Conservation (phyloP, 805 yeast genomes). For the Cyberlindnera galapagoensis region DNA sequence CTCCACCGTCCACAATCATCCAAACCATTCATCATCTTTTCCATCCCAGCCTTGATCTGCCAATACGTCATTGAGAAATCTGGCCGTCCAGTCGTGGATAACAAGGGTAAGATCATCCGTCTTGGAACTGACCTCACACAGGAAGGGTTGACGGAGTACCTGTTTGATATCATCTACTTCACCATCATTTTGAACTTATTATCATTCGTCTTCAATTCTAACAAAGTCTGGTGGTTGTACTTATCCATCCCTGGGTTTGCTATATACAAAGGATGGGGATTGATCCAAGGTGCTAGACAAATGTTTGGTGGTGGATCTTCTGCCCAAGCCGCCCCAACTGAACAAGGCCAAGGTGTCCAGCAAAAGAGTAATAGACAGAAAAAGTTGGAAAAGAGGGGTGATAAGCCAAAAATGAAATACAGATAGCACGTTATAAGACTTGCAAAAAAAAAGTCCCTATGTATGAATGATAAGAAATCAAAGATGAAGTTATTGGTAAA, state of each 20-base stretch:
- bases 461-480: too few species aligned
- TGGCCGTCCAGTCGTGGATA: slow-evolving; percentile 43
- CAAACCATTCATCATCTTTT: slow-evolving; percentile 23
- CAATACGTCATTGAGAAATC: slow-evolving; percentile 39
- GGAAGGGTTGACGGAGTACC: slow-evolving; percentile 45
- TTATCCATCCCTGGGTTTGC: slow-evolving; percentile 39
- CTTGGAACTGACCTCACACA: slow-evolving; percentile 45
- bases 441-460: too few species aligned
- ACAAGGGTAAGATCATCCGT: slow-evolving; percentile 29
- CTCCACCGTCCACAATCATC: slow-evolving; percentile 31
- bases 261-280: slow-evolving; percentile 35
- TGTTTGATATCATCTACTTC: slow-evolving; percentile 48
- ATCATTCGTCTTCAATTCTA: slow-evolving; percentile 37
- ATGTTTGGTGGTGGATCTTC: slow-evolving; percentile 19
- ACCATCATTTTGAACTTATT: slow-evolving; percentile 44
- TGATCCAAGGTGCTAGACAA: slow-evolving; percentile 24
- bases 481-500: too few species aligned
- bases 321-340: slow-evolving; percentile 1
- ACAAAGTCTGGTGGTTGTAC: slow-evolving; percentile 39
- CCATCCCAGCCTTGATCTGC: slow-evolving; percentile 30
- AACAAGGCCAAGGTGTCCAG: slow-evolving; percentile 7
- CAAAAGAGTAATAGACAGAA: slow-evolving; percentile 34
- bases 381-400: slow-evolving; percentile 34
- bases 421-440: too few species aligned
- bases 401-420: slow-evolving; percentile 30